These are phyloP conservation scores for Pyrenophora tritici-repentis DNA, from an alignment of 2,329 filamentous ascomycete species.

Conservation along the genomic window DNA sequence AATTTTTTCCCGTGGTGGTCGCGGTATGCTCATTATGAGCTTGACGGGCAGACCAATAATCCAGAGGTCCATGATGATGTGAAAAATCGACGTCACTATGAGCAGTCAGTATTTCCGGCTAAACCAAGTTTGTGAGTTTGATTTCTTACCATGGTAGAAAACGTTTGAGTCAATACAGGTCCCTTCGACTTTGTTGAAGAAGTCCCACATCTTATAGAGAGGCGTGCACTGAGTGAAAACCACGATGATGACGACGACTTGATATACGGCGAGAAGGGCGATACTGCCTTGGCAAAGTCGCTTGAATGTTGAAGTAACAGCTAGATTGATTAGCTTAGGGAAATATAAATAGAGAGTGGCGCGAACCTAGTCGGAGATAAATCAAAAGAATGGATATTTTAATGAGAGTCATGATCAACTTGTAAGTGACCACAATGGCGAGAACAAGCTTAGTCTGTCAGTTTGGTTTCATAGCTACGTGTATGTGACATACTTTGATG, in stretches of 20 bases:
- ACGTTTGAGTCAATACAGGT: slow-evolving; percentile 43
- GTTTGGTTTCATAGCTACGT: too few relatives aligned
- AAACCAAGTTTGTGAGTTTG: background rate
- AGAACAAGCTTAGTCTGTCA: slow-evolving; percentile 17
- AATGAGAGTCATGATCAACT: slow-evolving; percentile 33
- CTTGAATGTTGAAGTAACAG: slow-evolving; percentile 31
- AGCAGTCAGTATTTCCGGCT: background rate
- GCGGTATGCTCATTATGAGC: slow-evolving; percentile 4
- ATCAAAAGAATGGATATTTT: slow-evolving; percentile 44
- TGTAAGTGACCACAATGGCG: slow-evolving; percentile 41
- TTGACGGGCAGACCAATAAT: background rate
- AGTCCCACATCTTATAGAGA: slow-evolving; percentile 42
- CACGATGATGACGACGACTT: slow-evolving; percentile 30
- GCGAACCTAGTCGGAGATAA: slow-evolving; percentile 43
- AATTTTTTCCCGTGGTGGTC: slow-evolving; percentile 59
- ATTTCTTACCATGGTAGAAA: slow-evolving; percentile 39
- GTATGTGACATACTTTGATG: slow-evolving; percentile 15
- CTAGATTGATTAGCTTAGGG: slow-evolving; percentile 12
- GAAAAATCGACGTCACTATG: slow-evolving; percentile 15
- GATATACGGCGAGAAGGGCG: slow-evolving; percentile 31
- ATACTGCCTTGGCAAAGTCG: slow-evolving; percentile 31
- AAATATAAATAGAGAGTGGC: background rate
- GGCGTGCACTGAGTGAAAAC: slow-evolving; percentile 40
- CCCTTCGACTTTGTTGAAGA: slow-evolving; percentile 30
- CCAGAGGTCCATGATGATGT: slow-evolving; percentile 1